Percentiles rank a stretch among this genome's conserved stretches.
Conservation (phyloP, 2,329 filamentous ascomycete genomes). For the Rhinocladiella similis region DNA sequence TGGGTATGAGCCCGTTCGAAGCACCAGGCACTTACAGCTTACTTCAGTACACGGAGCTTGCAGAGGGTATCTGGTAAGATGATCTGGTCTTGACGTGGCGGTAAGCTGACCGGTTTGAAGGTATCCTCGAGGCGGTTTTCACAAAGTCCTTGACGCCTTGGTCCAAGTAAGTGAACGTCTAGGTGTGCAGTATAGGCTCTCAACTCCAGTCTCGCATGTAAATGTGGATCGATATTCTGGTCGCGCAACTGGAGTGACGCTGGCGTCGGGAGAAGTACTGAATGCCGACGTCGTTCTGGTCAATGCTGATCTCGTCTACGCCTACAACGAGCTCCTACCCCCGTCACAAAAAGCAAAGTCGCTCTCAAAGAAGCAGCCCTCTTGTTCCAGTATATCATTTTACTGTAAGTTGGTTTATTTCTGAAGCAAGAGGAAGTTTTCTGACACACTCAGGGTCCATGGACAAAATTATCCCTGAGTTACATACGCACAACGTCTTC, state of each 20-base stretch:
- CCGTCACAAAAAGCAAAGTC: slow-evolving; percentile 44
- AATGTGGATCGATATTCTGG: slow-evolving; percentile 54
- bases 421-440: neutral
- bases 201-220: slow-evolving; percentile 58
- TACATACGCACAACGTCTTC: slow-evolving; percentile 75
- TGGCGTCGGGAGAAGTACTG: slow-evolving; percentile 60
- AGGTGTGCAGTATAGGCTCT: slow-evolving; percentile 64
- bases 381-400: slow-evolving; percentile 73
- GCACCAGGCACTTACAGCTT: slow-evolving; percentile 73
- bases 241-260: slow-evolving; percentile 58
- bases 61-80: slow-evolving; percentile 69
- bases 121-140: slow-evolving; percentile 63
- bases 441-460: slow-evolving; percentile 52
- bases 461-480: slow-evolving; percentile 59
- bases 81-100: neutral
- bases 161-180: slow-evolving; percentile 62
- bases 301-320: slow-evolving; percentile 73
- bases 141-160: slow-evolving; percentile 63
- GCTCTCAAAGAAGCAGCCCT: slow-evolving; percentile 40
- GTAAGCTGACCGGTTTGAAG: slow-evolving; percentile 9
- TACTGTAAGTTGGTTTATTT: slow-evolving; percentile 53
- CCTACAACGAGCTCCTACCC: slow-evolving; percentile 70
- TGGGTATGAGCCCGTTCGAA: slow-evolving; percentile 78
- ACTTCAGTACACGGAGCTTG: slow-evolving; percentile 73
- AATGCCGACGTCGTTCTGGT: slow-evolving; percentile 67